Base-by-base conservation (phyloP, 2,329 filamentous ascomycete species). In the Penicillium sp. region DNA sequence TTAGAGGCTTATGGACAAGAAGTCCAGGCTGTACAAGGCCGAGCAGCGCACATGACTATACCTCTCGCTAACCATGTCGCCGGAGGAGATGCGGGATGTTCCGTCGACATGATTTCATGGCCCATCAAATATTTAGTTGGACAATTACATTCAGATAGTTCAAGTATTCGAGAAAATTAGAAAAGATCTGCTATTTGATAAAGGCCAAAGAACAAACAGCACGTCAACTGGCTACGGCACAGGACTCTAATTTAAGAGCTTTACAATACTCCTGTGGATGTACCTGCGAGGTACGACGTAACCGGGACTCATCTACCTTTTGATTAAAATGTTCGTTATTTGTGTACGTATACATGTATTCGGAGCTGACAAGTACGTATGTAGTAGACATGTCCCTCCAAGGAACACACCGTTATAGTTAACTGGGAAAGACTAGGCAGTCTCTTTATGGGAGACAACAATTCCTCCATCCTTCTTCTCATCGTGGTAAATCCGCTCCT, bases 391-490 rank as follows among this genome's bases (percentile, higher is more conserved):
- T 8, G 1, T 43, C n/a, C 6, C 16, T 14, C 4, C n/a, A 19
- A 44, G 7, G 4, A 11, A 30, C n/a, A 44, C 7, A 14, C 7
- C 7, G 30, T 31, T 19, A 5, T 3, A 3, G 4, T 5, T 8
- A 9, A 17, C 25, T 1, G 4, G 9, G 25, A 22, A 47, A 38
- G 30, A 22, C 38, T 50, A 55, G 2, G 41, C 53, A 28, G 40
- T 37, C 36, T 55, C 53, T 5, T 28, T 43, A 12, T 55, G 53
- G 0, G 41, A 45, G n/a, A 45, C 41, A 40, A 45, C 47, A n/a
- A 40, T 14, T 6, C 41, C 53, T 11, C 6, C 33, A 11, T 53
- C 54, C 30, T 37, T 45, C 41, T 56, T 56, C 37, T 56, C 54
- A 25, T 56, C 36, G 3, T 30, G 42, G 19, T 48, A 42, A 28